phyloP scores from a whole-genome alignment of 129 eudicot species.

The Lactuca sativa region DNA sequence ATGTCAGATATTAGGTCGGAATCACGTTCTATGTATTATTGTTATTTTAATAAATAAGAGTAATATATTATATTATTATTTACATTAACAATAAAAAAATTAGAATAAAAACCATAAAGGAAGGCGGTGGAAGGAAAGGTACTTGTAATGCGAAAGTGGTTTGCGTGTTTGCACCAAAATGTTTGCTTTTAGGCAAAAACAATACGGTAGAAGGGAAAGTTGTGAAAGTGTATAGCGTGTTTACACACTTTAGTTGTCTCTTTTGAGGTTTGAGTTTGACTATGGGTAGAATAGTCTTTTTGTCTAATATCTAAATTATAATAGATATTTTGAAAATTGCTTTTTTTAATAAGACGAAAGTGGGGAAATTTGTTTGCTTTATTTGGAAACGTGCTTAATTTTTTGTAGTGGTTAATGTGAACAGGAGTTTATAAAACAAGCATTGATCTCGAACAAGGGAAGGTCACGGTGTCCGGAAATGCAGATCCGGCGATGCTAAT shows the following conservation, averaged over 20 bases:
- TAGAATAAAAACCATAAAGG: constrained; percentile 1
- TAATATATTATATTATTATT: not conserved
- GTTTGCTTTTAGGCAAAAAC: constrained; percentile 40
- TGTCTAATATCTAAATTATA: not conserved
- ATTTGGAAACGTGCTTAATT: not conserved
- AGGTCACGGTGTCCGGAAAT: constrained; percentile 77
- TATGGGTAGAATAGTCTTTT: constrained; percentile 5
- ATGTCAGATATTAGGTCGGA: not conserved
- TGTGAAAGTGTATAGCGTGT: constrained; percentile 38
- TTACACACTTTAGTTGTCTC: constrained; percentile 33
- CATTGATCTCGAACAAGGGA: constrained; percentile 78
- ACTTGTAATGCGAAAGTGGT: constrained; percentile 33
- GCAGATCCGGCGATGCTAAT: constrained; percentile 70
- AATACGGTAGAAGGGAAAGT: constrained; percentile 24
- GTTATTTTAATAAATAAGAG: not conserved
- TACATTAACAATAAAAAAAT: not conserved
- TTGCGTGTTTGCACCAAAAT: constrained; percentile 38
- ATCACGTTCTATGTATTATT: not conserved
- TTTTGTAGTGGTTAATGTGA: not conserved
- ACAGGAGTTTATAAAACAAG: constrained; percentile 64
- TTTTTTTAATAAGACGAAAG: not conserved
- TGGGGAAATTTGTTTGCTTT: not conserved
- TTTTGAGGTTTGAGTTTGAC: constrained; percentile 23
- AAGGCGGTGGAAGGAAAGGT: constrained; percentile 34
- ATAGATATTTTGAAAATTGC: not conserved